Conservation (phyloP, 164 flowering plant species). For the Liriodendron chinense region DNA sequence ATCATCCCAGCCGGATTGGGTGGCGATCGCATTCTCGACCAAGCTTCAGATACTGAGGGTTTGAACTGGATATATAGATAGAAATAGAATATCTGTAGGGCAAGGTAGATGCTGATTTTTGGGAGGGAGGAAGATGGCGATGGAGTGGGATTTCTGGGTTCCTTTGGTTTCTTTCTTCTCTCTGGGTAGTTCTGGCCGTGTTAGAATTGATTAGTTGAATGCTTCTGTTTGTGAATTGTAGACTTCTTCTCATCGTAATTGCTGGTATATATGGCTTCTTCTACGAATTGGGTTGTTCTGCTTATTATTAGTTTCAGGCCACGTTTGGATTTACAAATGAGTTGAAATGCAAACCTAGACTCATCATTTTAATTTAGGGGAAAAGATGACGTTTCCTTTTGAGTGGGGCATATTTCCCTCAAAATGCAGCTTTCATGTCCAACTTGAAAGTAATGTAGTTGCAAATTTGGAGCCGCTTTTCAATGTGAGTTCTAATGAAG, state of each 20-base stretch:
- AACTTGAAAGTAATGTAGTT: no score
- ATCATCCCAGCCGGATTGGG: constrained; percentile 92
- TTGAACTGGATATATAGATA: constrained; percentile 20
- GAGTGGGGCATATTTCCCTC: no score
- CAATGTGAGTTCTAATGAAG: no score
- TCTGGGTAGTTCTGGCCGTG: background rate
- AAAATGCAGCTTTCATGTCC: no score
- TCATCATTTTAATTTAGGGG: no score
- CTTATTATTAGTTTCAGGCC: no score
- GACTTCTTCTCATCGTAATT: background rate
- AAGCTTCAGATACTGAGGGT: constrained; percentile 95
- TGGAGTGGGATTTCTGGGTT: background rate
- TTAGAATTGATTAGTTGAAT: background rate
- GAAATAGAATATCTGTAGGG: background rate
- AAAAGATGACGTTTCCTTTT: no score
- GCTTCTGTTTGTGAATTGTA: background rate
- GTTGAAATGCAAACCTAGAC: no score
- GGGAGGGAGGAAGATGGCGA: background rate
- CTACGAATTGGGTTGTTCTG: no score
- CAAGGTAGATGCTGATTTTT: background rate
- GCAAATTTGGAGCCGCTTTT: no score
- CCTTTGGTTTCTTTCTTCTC: background rate
- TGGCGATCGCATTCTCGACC: constrained; percentile 77
- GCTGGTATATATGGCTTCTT: background rate
- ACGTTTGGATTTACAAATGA: no score